A percentile compares a stretch with the other conserved stretches of the same genome.
These are phyloP conservation scores for Wickerhamiella galacta DNA, from an alignment of 805 yeast genomes.

Conservation along the genomic window DNA sequence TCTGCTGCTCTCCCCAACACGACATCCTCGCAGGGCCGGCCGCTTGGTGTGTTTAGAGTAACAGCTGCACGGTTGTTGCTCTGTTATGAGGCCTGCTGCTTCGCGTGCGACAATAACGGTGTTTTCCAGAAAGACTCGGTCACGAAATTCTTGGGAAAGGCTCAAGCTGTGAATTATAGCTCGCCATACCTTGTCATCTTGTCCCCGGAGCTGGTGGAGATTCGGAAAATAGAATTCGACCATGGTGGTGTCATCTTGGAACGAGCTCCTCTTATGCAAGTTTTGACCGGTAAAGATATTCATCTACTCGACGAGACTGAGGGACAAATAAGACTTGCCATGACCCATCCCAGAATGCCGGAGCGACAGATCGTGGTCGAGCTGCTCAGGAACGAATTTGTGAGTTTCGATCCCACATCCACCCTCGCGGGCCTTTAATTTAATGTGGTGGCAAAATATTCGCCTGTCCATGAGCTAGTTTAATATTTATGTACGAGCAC, in stretches of 20 bases:
- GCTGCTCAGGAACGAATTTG: slow-evolving; percentile 20
- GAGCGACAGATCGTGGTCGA: slow-evolving; percentile 46
- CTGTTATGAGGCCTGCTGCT: slow-evolving; percentile 55
- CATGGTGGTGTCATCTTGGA: slow-evolving; percentile 15
- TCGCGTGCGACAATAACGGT: slow-evolving; percentile 41
- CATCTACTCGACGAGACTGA: slow-evolving; percentile 26
- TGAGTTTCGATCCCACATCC: slow-evolving; percentile 15
- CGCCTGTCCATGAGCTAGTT: too few relatives aligned
- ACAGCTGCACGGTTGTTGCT: slow-evolving; percentile 36
- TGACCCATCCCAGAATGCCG: slow-evolving; percentile 50
- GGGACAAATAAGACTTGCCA: slow-evolving; percentile 26
- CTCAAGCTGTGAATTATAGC: slow-evolving; percentile 22
- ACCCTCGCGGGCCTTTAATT: too few relatives aligned
- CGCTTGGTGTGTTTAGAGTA: slow-evolving; percentile 35
- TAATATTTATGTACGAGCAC: too few relatives aligned
- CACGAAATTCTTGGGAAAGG: slow-evolving; percentile 26
- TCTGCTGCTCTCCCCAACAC: slow-evolving; percentile 4
- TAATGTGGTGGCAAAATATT: too few relatives aligned
- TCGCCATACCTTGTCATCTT: slow-evolving; percentile 34
- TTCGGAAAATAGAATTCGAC: slow-evolving; percentile 36
- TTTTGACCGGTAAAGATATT: slow-evolving; percentile 55
- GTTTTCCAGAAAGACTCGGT: slow-evolving; percentile 24
- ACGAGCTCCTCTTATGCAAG: slow-evolving; percentile 31
- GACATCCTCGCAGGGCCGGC: slow-evolving; percentile 20
- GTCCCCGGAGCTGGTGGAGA: slow-evolving; percentile 52